Evolutionary conservation across 2,329 filamentous ascomycete genomes (phyloP), one percentile per base, ranked within the genome.

Genomic region (Claviceps paspali): DNA sequence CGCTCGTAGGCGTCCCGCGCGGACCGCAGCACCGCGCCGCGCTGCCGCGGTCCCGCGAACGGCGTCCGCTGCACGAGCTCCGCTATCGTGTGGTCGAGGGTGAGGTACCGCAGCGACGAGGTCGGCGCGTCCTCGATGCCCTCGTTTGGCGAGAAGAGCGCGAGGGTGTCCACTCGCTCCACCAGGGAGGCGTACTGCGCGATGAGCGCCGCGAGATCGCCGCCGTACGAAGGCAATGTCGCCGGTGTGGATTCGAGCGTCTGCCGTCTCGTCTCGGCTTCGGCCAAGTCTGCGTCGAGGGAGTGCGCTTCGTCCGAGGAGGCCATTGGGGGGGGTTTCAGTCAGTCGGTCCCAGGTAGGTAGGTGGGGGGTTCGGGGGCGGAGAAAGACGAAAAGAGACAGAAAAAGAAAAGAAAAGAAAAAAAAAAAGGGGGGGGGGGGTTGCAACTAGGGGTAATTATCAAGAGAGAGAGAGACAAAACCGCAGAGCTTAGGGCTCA

Each of bases 141-240:
- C 58, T 98, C 91, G 59, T 98, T 98, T 26, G 77, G 68, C 47
- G 85, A 94, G 69, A 96, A 96, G 37, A 98, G 66, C 0, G 82
- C 79, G 19, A 91, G 66, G 41, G 75, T 68, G 45, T 74, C 66
- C 45, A 83, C 74, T 39, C 82, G 72, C 41, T 73, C 64, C 41
- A 80, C 66, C 56, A 82, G 87, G 55, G 81, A 67, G 50, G 81
- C 67, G 60, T 93, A 88, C 37, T 76, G 70, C 44, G 70, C 60
- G 47, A 93, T 74, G 29, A 82, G 73, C 28, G 67, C 60, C 41
- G 65, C 64, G 47, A 94, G 68, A 49, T 76, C 75, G 46, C 79
- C 69, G 52, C 75, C 74, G 60, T 80, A 88, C 38, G 64, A 57
- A 24, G 75, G 63, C 18, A 73, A 76, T 46, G 73, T 81, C 40